Evolutionary conservation across 108 stramenopile species (phyloP).

Genomic region (Thalassiosira profunda): DNA sequence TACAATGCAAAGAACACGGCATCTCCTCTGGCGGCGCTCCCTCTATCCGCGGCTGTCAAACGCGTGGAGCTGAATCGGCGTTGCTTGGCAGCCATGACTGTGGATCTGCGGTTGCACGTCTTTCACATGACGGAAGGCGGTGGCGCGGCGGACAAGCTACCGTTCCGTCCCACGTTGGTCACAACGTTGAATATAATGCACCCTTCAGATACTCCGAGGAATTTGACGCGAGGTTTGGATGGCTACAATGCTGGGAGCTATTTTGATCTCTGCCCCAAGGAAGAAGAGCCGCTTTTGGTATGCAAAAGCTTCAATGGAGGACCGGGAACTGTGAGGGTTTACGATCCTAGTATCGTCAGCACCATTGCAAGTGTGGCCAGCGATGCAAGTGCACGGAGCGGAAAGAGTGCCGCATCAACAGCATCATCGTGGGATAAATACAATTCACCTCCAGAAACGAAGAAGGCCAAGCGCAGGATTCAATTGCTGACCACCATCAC

Average conservation of each 20-base stretch:
- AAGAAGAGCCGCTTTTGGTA: constrained; percentile 32
- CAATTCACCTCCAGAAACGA: background rate
- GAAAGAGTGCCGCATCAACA: constrained; percentile 12
- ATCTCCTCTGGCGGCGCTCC: constrained; percentile 26
- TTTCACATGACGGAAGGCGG: constrained; percentile 26
- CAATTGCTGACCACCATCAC: constrained; percentile 36
- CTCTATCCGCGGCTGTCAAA: constrained; percentile 46
- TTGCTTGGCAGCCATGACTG: constrained; percentile 38
- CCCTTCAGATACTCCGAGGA: constrained; percentile 34
- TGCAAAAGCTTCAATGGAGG: constrained; percentile 47
- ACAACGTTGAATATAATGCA: constrained; percentile 44
- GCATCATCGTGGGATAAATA: constrained; percentile 21
- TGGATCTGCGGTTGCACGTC: constrained; percentile 39
- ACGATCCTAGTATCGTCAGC: constrained; percentile 33
- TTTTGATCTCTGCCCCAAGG: constrained; percentile 44
- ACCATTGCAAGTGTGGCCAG: constrained; percentile 26
- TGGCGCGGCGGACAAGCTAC: background rate
- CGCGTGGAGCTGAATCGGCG: constrained; percentile 36
- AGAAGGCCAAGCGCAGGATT: constrained; percentile 25
- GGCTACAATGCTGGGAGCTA: constrained; percentile 30
- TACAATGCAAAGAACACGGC: constrained; percentile 34
- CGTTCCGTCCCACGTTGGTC: constrained; percentile 27
- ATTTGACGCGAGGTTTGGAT: constrained; percentile 38
- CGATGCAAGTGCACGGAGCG: too few relatives aligned
- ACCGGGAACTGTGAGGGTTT: constrained; percentile 40